phyloP scores from a whole-genome alignment of 208 protist species.

The Trypanosoma conorhini region DNA sequence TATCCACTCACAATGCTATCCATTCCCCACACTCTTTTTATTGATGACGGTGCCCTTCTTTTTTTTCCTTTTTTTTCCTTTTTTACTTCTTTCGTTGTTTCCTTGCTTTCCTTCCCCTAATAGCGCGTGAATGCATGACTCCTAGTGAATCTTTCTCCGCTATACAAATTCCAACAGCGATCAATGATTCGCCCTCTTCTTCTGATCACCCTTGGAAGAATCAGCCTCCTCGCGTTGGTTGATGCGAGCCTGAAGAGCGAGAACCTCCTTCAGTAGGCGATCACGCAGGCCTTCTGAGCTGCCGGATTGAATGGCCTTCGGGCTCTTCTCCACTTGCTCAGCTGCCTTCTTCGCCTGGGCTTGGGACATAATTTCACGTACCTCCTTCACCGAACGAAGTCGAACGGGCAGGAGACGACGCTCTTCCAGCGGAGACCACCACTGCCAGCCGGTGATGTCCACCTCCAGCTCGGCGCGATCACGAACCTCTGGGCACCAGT shows the following conservation, averaged over 20 bases:
- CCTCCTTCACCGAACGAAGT: conserved; percentile 88
- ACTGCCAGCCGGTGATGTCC: conserved; percentile 86
- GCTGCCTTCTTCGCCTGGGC: conserved; percentile 76
- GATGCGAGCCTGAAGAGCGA: conserved; percentile 87
- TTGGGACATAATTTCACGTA: conserved; percentile 88
- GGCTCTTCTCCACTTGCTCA: conserved; percentile 48
- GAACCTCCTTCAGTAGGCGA: conserved; percentile 88
- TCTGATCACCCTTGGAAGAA: conserved; percentile 28
- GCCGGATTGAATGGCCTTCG: conserved; percentile 43
- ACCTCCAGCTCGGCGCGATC: conserved; percentile 91
- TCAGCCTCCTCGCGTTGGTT: conserved; percentile 79
- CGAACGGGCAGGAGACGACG: conserved; percentile 84
- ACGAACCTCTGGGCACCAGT: conserved; percentile 93
- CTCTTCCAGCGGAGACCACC: conserved; percentile 88
- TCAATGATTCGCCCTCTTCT: conserved; percentile 78
- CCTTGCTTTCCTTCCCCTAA: conserved; percentile 4
- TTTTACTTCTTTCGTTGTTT: background rate
- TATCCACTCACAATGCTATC: background rate
- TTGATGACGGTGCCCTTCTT: background rate
- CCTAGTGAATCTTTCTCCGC: conserved; percentile 14
- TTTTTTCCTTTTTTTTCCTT: background rate
- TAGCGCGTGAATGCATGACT: background rate
- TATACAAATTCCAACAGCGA: conserved; percentile 6
- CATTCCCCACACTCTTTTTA: background rate
- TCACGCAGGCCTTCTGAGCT: conserved; percentile 75